These are phyloP conservation scores for Rhynchospora pubera DNA, from an alignment of 176 grass and related monocot species.

Conservation along the genomic window DNA sequence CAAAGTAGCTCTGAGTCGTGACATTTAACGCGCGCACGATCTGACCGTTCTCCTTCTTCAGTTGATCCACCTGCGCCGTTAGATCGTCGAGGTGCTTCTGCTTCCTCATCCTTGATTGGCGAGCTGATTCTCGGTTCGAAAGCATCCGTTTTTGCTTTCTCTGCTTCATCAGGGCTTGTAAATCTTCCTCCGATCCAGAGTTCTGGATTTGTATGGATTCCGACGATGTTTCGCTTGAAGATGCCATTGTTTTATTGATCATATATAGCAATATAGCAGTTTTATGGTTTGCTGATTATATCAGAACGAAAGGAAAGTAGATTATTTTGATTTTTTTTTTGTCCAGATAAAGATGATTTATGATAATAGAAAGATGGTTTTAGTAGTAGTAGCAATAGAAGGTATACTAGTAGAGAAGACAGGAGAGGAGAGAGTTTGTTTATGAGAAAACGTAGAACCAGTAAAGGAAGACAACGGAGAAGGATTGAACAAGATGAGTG, in stretches of 20 bases:
- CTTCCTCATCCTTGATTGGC: constrained; percentile 81
- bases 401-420: not conserved
- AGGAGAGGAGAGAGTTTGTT: constrained; percentile 23
- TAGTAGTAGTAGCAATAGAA: not conserved
- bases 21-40: constrained; percentile 42
- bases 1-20: constrained; percentile 56
- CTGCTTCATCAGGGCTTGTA: constrained; percentile 56
- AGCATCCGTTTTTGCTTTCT: constrained; percentile 74
- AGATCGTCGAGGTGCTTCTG: constrained; percentile 89
- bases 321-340: not conserved
- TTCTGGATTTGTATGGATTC: constrained; percentile 27
- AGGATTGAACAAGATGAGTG: constrained; percentile 92
- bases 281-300: constrained; percentile 20
- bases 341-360: not conserved
- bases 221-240: constrained; percentile 48
- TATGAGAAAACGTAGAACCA: constrained; percentile 99
- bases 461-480: constrained; percentile 99
- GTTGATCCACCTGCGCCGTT: constrained; percentile 46
- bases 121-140: constrained; percentile 86
- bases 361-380: not conserved
- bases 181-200: constrained; percentile 39
- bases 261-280: not conserved
- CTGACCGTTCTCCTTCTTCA: constrained; percentile 67
- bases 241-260: constrained; percentile 39
- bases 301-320: not conserved